Conservation (phyloP, 257 asterid genomes). For the Echium plantagineum region DNA sequence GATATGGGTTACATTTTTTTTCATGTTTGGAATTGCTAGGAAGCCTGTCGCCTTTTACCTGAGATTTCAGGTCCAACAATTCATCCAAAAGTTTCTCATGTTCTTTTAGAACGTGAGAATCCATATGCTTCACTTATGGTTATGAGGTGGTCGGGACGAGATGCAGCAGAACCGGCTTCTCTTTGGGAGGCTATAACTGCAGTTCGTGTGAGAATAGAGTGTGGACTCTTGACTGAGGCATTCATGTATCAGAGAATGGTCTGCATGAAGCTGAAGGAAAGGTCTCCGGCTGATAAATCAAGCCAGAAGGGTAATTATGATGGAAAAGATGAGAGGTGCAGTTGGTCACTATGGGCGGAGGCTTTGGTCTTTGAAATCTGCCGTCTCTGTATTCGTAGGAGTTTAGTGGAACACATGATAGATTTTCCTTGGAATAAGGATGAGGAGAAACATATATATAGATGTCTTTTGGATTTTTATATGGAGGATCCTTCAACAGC, state of each 20-base stretch:
- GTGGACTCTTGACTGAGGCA: slow-evolving; percentile 93
- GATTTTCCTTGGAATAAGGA: slow-evolving; percentile 89
- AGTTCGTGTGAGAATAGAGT: slow-evolving; percentile 76
- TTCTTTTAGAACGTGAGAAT: slow-evolving; percentile 71
- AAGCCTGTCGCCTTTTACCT: slow-evolving; percentile 76
- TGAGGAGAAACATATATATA: slow-evolving; percentile 84
- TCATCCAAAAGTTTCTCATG: slow-evolving; percentile 79
- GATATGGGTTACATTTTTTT: too few relatives aligned
- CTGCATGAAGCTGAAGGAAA: slow-evolving; percentile 54
- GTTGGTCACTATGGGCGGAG: slow-evolving; percentile 67
- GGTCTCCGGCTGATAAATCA: slow-evolving; percentile 29
- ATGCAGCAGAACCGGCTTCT: slow-evolving; percentile 48
- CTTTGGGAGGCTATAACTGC: slow-evolving; percentile 77
- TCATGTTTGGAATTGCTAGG: slow-evolving; percentile 32
- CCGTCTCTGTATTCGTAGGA: slow-evolving; percentile 71
- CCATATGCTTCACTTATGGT: slow-evolving; percentile 94
- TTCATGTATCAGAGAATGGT: slow-evolving; percentile 81
- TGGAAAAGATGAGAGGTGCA: slow-evolving; percentile 27
- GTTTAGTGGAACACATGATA: slow-evolving; percentile 74
- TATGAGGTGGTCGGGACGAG: slow-evolving; percentile 86
- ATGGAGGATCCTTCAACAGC: slow-evolving; percentile 50
- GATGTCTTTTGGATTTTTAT: slow-evolving; percentile 63
- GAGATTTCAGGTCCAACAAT: slow-evolving; percentile 66
- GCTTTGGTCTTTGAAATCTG: slow-evolving; percentile 77
- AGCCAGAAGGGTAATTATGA: slow-evolving; percentile 21